A percentile compares a stretch with the other conserved stretches of the same genome.
Conservation (phyloP, 805 yeast species). For the Cyberlindnera xishuangbannaensis region DNA sequence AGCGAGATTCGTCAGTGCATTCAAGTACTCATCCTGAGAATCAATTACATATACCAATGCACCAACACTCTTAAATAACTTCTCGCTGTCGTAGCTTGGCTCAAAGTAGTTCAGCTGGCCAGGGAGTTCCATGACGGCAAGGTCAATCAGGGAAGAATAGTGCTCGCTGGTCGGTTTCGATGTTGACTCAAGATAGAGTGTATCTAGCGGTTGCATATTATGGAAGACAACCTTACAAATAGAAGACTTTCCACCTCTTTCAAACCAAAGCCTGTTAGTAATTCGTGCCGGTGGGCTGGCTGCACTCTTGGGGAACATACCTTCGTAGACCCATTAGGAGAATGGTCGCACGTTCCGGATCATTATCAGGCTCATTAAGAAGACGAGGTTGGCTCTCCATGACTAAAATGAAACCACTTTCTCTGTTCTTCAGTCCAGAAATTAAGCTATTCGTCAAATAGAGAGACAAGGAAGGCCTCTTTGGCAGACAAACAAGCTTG, state of each 20-base stretch:
- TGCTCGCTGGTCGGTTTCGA: conserved; percentile 83
- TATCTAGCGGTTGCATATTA: conserved; percentile 92
- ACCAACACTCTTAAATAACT: conserved; percentile 75
- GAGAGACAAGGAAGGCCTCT: too few species aligned
- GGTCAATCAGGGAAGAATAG: conserved; percentile 76
- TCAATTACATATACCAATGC: conserved; percentile 93
- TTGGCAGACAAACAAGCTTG: too few species aligned
- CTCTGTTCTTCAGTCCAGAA: too few species aligned
- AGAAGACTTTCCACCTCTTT: conserved; percentile 81
- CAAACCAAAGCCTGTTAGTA: conserved; percentile 3
- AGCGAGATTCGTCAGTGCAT: conserved; percentile 84
- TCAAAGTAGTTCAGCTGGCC: conserved; percentile 90
- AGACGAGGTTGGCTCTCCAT: conserved; percentile 9
- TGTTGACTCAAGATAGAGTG: conserved; percentile 84
- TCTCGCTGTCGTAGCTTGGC: conserved; percentile 73
- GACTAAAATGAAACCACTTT: not conserved
- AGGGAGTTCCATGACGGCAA: conserved; percentile 90
- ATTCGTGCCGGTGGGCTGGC: too few species aligned
- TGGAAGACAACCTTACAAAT: conserved; percentile 95
- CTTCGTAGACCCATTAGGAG: conserved; percentile 81
- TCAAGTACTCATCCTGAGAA: conserved; percentile 89
- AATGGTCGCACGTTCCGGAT: conserved; percentile 66
- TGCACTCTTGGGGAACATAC: too few species aligned
- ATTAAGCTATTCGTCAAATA: too few species aligned
- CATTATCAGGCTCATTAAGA: conserved; percentile 31